Percentiles rank a stretch among this genome's conserved stretches.
Conservation (phyloP, 2,329 filamentous ascomycete genomes). For the Xylaria sp. region DNA sequence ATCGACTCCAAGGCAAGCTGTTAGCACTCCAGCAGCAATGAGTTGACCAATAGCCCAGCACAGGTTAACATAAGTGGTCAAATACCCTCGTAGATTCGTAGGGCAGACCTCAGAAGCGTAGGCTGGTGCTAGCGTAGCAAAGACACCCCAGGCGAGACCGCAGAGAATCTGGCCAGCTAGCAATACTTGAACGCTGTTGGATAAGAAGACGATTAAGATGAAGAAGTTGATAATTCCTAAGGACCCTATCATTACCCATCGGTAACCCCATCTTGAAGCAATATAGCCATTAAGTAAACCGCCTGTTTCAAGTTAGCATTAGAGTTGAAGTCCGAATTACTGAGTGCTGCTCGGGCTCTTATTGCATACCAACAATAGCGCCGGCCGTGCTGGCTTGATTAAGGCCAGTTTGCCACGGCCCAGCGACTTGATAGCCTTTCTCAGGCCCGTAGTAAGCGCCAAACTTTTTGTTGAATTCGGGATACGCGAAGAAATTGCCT, state of each 20-base stretch:
- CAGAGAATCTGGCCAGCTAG: constrained; percentile 48
- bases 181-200: constrained; percentile 39
- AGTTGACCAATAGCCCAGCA: constrained; percentile 59
- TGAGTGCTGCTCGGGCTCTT: background rate
- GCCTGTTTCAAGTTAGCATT: constrained; percentile 32
- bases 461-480: constrained; percentile 47
- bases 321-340: background rate
- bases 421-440: constrained; percentile 44
- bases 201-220: constrained; percentile 47
- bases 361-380: constrained; percentile 44
- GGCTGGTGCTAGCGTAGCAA: constrained; percentile 48
- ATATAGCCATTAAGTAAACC: constrained; percentile 47
- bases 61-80: constrained; percentile 59
- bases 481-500: constrained; percentile 48
- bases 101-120: constrained; percentile 52
- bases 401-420: constrained; percentile 47
- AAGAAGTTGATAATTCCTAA: constrained; percentile 45
- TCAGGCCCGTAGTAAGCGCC: constrained; percentile 42
- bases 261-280: constrained; percentile 45
- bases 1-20: constrained; percentile 49
- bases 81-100: constrained; percentile 48
- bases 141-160: constrained; percentile 49
- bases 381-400: constrained; percentile 48
- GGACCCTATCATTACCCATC: constrained; percentile 47
- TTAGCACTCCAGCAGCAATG: constrained; percentile 54